Evolutionary conservation across 202 grass and related monocot species (phyloP), one percentile per base, ranked within the genome.

Genomic region (Carex sylvatica): DNA sequence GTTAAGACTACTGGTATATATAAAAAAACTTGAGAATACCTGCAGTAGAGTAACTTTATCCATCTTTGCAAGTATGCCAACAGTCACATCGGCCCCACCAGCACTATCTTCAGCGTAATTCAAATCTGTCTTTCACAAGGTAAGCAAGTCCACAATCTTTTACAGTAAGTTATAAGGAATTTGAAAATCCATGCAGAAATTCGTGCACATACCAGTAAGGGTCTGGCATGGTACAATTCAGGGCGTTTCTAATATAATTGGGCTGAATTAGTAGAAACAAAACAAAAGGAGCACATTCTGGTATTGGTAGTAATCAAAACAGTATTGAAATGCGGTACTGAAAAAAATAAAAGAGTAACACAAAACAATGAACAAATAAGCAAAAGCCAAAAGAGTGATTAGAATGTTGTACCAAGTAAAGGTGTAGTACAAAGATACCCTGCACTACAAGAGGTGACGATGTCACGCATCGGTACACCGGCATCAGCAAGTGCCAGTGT

Each of bases 401-500:
- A 11, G 22, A 64, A 51, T 54, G 59, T 58, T 64, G n/a, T 87
- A 95, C 91, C 95, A 1, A 98, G 95, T 88, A 98, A 93, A 90
- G 92, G 91, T 58, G 87, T 91, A 81, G 95, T 92, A 74, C 90
- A 90, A 49, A 98, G 91, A 85, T 98, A 95, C 35, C 95, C 92
- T 86, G 95, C 90, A 83, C 92, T 95, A 67, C 91, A 95, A 85
- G 95, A 98, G 23, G 95, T 95, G 70, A 93, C 86, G 78, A 98
- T 93, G 77, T 98, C 95, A 64, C 84, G 85, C 92, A 98, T 98
- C 74, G 95, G 95, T 83, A 98, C 91, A 40, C 95, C 92, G 42
- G 92, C 95, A 89, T 95, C 89, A 81, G 95, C 92, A 84, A 98
- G 90, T 75, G 95, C 95, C 84, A 98, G 56, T 61, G 95, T 98